Evolutionary conservation across 371 early-diverging fungal genomes (phyloP), one percentile per base, ranked within the genome.

Genomic region (Dentiscutata heterogama): DNA sequence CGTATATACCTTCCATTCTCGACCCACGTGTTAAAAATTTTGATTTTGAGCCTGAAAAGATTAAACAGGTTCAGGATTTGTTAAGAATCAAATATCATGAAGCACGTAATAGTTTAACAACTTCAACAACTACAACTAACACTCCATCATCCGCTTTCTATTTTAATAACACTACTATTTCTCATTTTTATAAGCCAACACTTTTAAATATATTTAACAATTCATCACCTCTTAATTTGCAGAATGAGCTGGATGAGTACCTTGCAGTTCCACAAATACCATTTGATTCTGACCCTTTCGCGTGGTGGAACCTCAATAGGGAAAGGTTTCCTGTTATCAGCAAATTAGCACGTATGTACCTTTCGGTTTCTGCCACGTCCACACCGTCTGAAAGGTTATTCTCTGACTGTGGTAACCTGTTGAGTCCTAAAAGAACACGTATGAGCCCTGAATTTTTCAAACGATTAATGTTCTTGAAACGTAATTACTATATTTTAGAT

Each of bases 161-260:
- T n/a, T 63, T 63, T 63, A 0, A 29, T 63, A 27, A 25, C 6
- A 8, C 63, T 31, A 63, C 29, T 29, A 3, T 29, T 10, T 63
- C 29, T 29, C 16, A 1, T 27, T 63, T 63, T 31, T 63, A 63
- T 63, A 8, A 63, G 16, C 16, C 42, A 39, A 67, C 42, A 25
- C 67, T 67, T 67, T 67, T 67, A 18, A 8, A 31, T 39, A 67
- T 67, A 18, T 67, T 67, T 31, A 67, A 67, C 35, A 14, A 35
- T 67, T 29, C 14, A 39, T 39, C 0, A 20, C 67, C 67, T 16
- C 7, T 1, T 67, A 63, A 63, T 63, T 29, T 11, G 4, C 42
- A 14, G 35, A 39, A 6, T 67, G 39, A 67, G 29, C 16, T 67
- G 4, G 42, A 39, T 67, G 20, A 67, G 18, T 67, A 67, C 18